A percentile compares a stretch with the other conserved stretches of the same genome.
Conservation (phyloP, 169 alveolate genomes). For the Plasmodium billcollinsi region DNA sequence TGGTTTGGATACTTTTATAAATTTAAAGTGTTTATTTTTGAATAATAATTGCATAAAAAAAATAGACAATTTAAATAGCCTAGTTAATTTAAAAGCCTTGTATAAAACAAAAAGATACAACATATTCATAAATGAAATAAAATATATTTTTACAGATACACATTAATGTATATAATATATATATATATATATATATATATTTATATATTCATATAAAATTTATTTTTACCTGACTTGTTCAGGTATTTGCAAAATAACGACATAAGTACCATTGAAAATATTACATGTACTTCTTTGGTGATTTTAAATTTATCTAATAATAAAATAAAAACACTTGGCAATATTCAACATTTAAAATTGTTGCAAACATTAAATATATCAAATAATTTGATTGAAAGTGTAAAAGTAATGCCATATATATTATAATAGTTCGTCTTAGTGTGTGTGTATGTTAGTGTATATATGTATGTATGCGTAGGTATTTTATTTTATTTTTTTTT, state of each 20-base stretch:
- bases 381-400: conserved; percentile 30
- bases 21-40: conserved; percentile 92
- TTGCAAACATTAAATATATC: conserved; percentile 53
- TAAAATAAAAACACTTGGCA: conserved; percentile 82
- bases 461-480: background rate
- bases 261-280: conserved; percentile 90
- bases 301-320: conserved; percentile 93
- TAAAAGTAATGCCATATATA: conserved; percentile 12
- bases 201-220: background rate
- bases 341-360: conserved; percentile 59
- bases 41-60: conserved; percentile 94
- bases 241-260: conserved; percentile 91
- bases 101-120: conserved; percentile 57
- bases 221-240: conserved; percentile 13
- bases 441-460: background rate
- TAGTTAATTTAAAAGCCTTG: conserved; percentile 89
- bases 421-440: background rate
- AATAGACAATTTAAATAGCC: conserved; percentile 89
- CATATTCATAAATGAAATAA: background rate
- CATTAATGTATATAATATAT: conserved; percentile 5
- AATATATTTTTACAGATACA: background rate
- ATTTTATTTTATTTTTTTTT: background rate
- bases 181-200: background rate
- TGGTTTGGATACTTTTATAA: conserved; percentile 90
- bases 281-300: conserved; percentile 88